Evolutionary conservation across 2,329 filamentous ascomycete genomes (phyloP), one percentile per base, ranked within the genome.

Genomic region (Nemania sp.): DNA sequence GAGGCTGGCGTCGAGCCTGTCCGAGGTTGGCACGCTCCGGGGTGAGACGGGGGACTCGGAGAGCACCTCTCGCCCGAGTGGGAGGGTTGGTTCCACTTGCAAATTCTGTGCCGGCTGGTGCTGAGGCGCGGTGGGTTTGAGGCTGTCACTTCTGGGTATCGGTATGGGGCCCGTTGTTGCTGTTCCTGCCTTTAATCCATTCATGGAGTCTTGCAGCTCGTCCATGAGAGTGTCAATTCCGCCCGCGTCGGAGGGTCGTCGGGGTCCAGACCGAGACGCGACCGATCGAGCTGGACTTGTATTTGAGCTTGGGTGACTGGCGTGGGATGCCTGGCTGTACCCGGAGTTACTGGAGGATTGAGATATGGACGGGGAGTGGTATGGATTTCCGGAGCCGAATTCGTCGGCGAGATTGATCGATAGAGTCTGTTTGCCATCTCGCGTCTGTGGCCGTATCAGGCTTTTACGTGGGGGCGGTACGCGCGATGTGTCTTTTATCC

Each of bases 291-390:
- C 80, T 3, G 84, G 81, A 64, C 83, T 87, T 2, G 86, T 87
- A 62, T 81, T 80, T 7, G 87, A 88, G 68, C 87, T 90, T 1
- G 82, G 77, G 61, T 83, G 83, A 67, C 85, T 85, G 1, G 75
- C 76, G n/a, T 75, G 75, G 10, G 71, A 74, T 37, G 34, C 61
- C 12, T 82, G 80, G 56, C 86, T 89, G 40, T 80, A 83, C 0
- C 80, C 82, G 2, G 88, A 90, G 46, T 82, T 81, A 17, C 83
- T 86, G 0, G 89, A 91, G 0, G 87, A 87, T 25, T 83, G 81
- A 1, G 88, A 91, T 61, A 84, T 82, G 1, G 86, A 85, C 0
- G 85, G 78, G 3, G 83, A 81, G 67, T 90, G 87, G 67, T 89
- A 88, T 0, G 86, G 83, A 67, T 89, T 89, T 35, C 83, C 81